Evolutionary conservation across 2,329 filamentous ascomycete species (phyloP).

Genomic region (Dactylonectria estremocensis): DNA sequence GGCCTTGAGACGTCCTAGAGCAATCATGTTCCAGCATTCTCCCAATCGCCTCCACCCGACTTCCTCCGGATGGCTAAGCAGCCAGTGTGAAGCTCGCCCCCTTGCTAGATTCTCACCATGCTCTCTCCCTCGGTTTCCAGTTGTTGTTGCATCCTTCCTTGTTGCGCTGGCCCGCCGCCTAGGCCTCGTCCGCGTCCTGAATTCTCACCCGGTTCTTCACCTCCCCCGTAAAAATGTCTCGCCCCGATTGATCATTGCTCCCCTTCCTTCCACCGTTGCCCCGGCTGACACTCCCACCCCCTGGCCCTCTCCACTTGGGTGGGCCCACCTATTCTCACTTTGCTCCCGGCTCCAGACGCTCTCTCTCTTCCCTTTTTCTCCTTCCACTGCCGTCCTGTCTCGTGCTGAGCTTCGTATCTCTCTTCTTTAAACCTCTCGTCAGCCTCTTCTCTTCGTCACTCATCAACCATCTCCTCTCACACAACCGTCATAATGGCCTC

Average conservation of each 20-base stretch:
- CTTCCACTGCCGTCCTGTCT: conserved; percentile 55
- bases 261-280: conserved; percentile 51
- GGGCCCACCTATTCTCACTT: conserved; percentile 56
- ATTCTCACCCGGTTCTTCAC: conserved; percentile 39
- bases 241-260: conserved; percentile 47
- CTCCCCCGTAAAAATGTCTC: conserved; percentile 51
- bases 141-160: conserved; percentile 24
- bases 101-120: conserved; percentile 49
- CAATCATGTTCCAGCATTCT: conserved; percentile 50
- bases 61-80: conserved; percentile 53
- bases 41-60: conserved; percentile 52
- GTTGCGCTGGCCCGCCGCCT: conserved; percentile 26
- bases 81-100: conserved; percentile 46
- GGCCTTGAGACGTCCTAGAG: conserved; percentile 49
- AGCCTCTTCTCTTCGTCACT: conserved; percentile 48
- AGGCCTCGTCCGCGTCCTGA: conserved; percentile 29
- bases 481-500: conserved; percentile 83
- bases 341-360: conserved; percentile 55
- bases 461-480: conserved; percentile 54
- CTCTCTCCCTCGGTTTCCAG: conserved; percentile 26
- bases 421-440: conserved; percentile 54
- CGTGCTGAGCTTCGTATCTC: conserved; percentile 53
- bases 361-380: conserved; percentile 60
- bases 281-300: conserved; percentile 55
- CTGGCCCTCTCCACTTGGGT: conserved; percentile 50